These are phyloP conservation scores for Comarum palustre DNA, from an alignment of 306 rosid genomes.

Conservation along the genomic window DNA sequence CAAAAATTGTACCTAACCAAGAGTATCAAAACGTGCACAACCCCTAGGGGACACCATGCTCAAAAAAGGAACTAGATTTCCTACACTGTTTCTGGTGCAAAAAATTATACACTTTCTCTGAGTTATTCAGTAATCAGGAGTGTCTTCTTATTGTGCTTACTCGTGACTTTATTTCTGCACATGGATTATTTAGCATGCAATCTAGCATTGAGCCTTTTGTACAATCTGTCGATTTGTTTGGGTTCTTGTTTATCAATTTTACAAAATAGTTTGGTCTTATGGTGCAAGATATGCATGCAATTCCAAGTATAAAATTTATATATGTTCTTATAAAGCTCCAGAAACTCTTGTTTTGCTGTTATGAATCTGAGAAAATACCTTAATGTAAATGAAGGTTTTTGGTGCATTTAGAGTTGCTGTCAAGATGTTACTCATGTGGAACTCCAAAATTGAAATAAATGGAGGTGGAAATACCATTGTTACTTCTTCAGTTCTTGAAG, in stretches of 20 bases:
- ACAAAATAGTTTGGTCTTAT: neutral
- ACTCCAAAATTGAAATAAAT: conserved; percentile 75
- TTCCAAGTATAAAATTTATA: neutral
- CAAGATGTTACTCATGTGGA: conserved; percentile 97
- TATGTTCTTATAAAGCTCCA: neutral
- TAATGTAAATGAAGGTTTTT: conserved; percentile 67
- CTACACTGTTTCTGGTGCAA: neutral
- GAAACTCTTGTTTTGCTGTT: neutral
- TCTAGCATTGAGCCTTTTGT: neutral
- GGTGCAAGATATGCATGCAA: neutral
- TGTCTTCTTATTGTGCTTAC: neutral
- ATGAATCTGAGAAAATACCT: conserved; percentile 16
- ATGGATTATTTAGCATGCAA: neutral
- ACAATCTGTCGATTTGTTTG: neutral
- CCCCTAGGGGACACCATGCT: neutral
- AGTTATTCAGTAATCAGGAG: neutral
- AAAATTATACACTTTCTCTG: neutral
- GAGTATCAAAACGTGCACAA: neutral
- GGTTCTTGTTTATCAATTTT: neutral
- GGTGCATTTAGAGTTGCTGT: conserved; percentile 96
- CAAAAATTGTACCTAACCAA: neutral
- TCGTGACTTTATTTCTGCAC: neutral
- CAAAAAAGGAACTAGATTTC: neutral
- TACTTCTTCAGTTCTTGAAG: conserved; percentile 90
- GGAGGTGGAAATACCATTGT: conserved; percentile 77